Evolutionary conservation across 345 rosid species (phyloP), one percentile per base, ranked within the genome.

Genomic region (Euphorbia pulcherrima): DNA sequence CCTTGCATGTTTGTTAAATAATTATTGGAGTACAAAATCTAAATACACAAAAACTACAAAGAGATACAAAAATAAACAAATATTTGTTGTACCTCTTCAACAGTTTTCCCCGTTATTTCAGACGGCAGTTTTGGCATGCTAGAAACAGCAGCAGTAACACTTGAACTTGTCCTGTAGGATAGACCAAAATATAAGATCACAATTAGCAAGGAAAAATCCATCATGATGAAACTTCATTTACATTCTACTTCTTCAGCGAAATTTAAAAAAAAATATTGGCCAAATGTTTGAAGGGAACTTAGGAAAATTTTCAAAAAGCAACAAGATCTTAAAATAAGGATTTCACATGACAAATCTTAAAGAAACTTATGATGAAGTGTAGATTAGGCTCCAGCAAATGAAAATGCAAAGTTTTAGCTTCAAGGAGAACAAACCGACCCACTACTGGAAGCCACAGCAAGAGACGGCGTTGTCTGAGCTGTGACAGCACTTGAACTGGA

Each of bases 21-120:
- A 12, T 59, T 30, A 59, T 18, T 30, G 21, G 6, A 14, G 0
- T 58, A 13, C n/a, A 18, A 59, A 59, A 35, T 35, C 35, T n/a
- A 69, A 62, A 59, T 23, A 28, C 8, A 44, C 44, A 24, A 48
- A 47, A 23, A 17, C 26, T 41, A 41, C n/a, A 69, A 29, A 20
- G 12, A 39, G n/a, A 57, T 20, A 41, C 35, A 5, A 67, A 8
- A 62, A 6, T 26, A 26, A 24, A 50, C 8, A 47, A 46, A 46
- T 26, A 18, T 8, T 26, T 63, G 27, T 61, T 50, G n/a, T 70
- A 89, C 99, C 97, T 92, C 99, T 79, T 95, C 99, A 64, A 92
- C 96, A 58, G 92, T 86, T 84, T 86, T 88, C 71, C 97, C 99
- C 37, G 85, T 83, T 26, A 92, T 90, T 79, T 87, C 97, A 76